phyloP scores from a whole-genome alignment of 257 asterid species.

The Ilex aquifolium region DNA sequence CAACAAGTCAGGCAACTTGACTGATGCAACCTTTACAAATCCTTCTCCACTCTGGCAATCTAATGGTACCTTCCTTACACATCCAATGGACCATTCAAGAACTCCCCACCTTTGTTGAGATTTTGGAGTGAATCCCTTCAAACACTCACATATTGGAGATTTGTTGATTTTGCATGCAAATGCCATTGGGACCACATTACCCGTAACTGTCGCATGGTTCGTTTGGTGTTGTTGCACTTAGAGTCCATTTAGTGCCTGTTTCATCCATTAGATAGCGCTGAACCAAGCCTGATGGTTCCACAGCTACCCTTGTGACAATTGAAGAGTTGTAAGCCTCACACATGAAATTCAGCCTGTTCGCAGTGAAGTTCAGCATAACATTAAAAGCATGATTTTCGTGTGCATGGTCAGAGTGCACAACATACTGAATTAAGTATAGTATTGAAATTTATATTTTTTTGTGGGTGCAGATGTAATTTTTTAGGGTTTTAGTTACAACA shows the following conservation, averaged over 20 bases:
- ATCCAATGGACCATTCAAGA: slow-evolving; percentile 23
- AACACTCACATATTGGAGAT: slow-evolving; percentile 26
- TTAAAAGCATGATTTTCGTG: slow-evolving; percentile 4
- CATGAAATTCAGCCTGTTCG: slow-evolving; percentile 18
- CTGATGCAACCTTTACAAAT: slow-evolving; percentile 11
- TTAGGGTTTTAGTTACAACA: too few species aligned
- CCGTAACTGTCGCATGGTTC: slow-evolving; percentile 28
- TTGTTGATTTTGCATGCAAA: slow-evolving; percentile 24
- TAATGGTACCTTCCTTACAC: slow-evolving; percentile 17
- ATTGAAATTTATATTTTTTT: too few species aligned
- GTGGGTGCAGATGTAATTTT: too few species aligned
- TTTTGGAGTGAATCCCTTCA: slow-evolving; percentile 21
- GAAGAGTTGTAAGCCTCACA: slow-evolving; percentile 15
- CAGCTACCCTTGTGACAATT: slow-evolving; percentile 13
- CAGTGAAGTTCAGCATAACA: slow-evolving; percentile 2
- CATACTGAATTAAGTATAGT: too few species aligned
- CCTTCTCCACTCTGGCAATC: slow-evolving; percentile 17
- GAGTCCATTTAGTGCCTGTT: slow-evolving; percentile 16
- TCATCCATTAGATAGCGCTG: slow-evolving; percentile 18
- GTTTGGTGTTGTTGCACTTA: slow-evolving; percentile 9
- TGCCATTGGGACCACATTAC: slow-evolving; percentile 25
- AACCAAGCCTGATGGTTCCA: slow-evolving; percentile 7
- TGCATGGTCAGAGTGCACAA: too few species aligned
- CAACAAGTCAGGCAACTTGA: slow-evolving; percentile 27
- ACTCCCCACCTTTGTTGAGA: slow-evolving; percentile 22